phyloP scores from a whole-genome alignment of 805 yeast species.

The Metschnikowia lachancei region DNA sequence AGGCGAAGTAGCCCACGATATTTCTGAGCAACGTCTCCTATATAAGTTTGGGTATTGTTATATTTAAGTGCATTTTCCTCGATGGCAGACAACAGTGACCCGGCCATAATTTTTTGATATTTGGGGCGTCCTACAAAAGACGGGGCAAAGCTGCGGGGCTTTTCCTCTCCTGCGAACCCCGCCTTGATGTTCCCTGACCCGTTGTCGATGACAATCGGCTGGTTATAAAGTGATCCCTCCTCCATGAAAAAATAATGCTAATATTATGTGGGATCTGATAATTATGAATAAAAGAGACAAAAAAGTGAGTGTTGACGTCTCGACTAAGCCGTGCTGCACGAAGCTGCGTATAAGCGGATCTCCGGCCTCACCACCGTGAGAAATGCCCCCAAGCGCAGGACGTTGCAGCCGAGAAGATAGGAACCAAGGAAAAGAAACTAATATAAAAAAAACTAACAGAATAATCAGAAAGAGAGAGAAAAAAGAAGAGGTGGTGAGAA shows the following conservation, averaged over 20 bases:
- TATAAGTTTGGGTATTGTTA: conserved; percentile 49
- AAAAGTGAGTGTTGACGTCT: background rate
- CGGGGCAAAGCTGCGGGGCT: conserved; percentile 64
- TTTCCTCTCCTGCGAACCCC: conserved; percentile 91
- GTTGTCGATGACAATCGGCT: conserved; percentile 46
- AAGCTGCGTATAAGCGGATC: background rate
- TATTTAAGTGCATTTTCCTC: conserved; percentile 19
- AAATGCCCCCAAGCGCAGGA: background rate
- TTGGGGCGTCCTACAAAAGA: conserved; percentile 78
- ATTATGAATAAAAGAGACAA: background rate
- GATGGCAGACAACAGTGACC: conserved; percentile 25
- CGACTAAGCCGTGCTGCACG: conserved; percentile 1
- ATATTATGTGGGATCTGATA: too few species aligned
- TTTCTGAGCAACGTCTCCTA: conserved; percentile 75
- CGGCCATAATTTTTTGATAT: conserved; percentile 78
- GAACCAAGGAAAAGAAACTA: background rate
- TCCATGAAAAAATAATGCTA: conserved; percentile 12
- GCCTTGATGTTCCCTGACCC: conserved; percentile 86
- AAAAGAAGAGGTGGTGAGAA: too few species aligned
- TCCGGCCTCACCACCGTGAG: background rate
- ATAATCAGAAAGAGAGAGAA: too few species aligned
- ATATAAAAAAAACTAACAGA: too few species aligned
- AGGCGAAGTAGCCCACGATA: conserved; percentile 74
- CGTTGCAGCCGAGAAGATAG: background rate
- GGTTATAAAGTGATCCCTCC: conserved; percentile 35